Evolutionary conservation across 805 yeast species (phyloP).

Genomic region (Metschnikowia peoriensis): DNA sequence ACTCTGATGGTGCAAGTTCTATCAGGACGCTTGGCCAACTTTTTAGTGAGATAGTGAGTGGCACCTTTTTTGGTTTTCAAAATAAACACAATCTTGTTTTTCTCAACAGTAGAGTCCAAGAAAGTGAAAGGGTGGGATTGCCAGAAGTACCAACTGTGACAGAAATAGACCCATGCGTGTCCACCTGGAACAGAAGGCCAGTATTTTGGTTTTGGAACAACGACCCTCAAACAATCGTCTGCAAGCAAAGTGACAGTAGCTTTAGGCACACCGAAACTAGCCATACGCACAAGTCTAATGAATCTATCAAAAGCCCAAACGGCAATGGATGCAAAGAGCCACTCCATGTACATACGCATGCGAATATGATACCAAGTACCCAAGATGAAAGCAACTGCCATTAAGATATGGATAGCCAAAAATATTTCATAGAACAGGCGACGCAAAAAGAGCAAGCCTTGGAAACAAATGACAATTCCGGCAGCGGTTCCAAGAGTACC

Average conservation of each 20-base stretch:
- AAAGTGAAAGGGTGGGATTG: conserved; percentile 45
- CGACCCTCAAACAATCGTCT: conserved; percentile 38
- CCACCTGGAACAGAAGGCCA: conserved; percentile 42
- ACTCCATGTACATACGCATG: conserved; percentile 13
- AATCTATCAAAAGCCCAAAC: conserved; percentile 38
- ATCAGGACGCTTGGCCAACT: conserved; percentile 30
- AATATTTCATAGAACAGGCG: conserved; percentile 17
- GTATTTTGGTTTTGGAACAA: conserved; percentile 33
- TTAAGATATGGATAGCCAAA: conserved; percentile 17
- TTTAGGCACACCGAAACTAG: conserved; percentile 35
- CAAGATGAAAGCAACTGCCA: conserved; percentile 16
- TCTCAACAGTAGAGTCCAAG: conserved; percentile 19
- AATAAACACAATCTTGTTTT: conserved; percentile 28
- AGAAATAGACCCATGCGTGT: conserved; percentile 39
- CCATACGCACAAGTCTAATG: conserved; percentile 27
- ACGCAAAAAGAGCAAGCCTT: conserved; percentile 17
- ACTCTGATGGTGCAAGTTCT: conserved; percentile 30
- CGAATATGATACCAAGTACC: conserved; percentile 18
- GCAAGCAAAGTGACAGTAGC: conserved; percentile 30
- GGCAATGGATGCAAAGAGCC: conserved; percentile 15
- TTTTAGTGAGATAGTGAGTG: conserved; percentile 31
- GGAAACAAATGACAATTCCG: conserved; percentile 18
- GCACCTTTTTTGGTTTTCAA: conserved; percentile 40
- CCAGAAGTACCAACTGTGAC: conserved; percentile 36
- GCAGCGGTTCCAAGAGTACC: conserved; percentile 14